Evolutionary conservation across 1,284 basidiomycete genomes (phyloP), one percentile per base, ranked within the genome.

Genomic region (Apiotrichum mycotoxinovorans): DNA sequence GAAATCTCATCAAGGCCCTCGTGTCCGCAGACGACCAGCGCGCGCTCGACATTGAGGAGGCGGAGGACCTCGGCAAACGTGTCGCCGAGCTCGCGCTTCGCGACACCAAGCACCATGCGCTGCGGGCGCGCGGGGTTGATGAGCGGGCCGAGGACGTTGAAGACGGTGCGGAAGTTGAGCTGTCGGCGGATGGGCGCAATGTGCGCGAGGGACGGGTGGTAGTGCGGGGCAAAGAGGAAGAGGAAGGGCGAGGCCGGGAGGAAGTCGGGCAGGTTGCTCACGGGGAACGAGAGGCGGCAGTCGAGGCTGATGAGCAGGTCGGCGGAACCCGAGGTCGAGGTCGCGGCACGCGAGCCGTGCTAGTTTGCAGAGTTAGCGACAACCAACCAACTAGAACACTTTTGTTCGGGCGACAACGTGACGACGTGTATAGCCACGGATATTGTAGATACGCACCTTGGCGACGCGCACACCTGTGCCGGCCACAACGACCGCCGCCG

Each of bases 1-100:
- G 88, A 91, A 70, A 98, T 91, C 80, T 98, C 95, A 75, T 98
- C 95, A 43, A 98, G 81, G 1, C 85, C 85, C 74, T 98, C 96
- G 47, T 84, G 84, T 1, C 95, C 95, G 67, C 94, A 98, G 0
- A 98, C 95, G 37, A 98, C 92, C 66, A 96, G 80, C 8, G 92
- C 94, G 26, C 88, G 84, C 66, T 86, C 79, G 14, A 93, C 88
- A 18, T 88, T 77, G 14, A 79, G 62, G 42, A 80, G 71, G 35
- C 69, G 66, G 42, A 97, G 78, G 1, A 89, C 87, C 60, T 85
- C 81, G 0, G 89, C 92, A 71, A 96, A 98, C 0, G 89, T 86
- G 9, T 81, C 74, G 0, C 94, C 95, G n/a, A 98, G 83, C 63
- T 87, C 86, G 52, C 81, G 84, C 61, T 87, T 87, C 15, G 93